Conservation (phyloP, 352 stramenopile species). For the Phytopythium mirpurense region DNA sequence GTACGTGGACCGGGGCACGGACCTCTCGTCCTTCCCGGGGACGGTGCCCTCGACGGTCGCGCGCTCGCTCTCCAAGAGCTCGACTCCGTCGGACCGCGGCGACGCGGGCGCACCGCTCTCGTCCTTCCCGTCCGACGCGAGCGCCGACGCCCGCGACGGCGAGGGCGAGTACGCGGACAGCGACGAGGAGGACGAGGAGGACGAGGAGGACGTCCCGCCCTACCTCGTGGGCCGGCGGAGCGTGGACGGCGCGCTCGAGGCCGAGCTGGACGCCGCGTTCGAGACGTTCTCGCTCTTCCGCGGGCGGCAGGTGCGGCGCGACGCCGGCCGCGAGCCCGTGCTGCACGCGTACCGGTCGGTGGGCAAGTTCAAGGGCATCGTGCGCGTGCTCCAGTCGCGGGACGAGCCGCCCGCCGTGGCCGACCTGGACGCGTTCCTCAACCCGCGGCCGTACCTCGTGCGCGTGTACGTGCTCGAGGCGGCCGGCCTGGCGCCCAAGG, state of each 20-base stretch:
- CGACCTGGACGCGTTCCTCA: conserved; percentile 66
- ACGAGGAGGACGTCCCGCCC: conserved; percentile 43
- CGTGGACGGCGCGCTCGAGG: conserved; percentile 55
- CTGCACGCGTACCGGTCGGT: conserved; percentile 45
- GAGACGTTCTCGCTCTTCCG: conserved; percentile 75
- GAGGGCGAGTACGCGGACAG: conserved; percentile 26
- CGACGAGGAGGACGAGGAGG: conserved; percentile 35
- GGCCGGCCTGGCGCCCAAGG: conserved; percentile 73
- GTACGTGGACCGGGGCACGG: conserved; percentile 53
- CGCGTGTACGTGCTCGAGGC: conserved; percentile 87
- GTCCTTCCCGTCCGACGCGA: background rate
- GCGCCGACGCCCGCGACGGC: no score
- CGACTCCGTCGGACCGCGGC: conserved; percentile 1
- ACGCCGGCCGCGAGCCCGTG: conserved; percentile 18
- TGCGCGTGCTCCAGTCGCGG: conserved; percentile 69
- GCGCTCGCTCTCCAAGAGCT: conserved; percentile 1
- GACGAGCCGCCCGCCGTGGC: conserved; percentile 66
- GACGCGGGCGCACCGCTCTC: no score
- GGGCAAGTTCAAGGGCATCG: conserved; percentile 87
- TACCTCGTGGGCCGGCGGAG: conserved; percentile 62
- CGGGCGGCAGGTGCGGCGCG: conserved; percentile 32
- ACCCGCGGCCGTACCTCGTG: conserved; percentile 75
- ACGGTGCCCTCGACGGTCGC: conserved; percentile 21
- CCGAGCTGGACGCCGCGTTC: conserved; percentile 70
- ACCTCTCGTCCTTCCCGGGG: conserved; percentile 55